These are phyloP conservation scores for Micromonas commoda DNA, from an alignment of 139 green algal species.

Conservation along the genomic window DNA sequence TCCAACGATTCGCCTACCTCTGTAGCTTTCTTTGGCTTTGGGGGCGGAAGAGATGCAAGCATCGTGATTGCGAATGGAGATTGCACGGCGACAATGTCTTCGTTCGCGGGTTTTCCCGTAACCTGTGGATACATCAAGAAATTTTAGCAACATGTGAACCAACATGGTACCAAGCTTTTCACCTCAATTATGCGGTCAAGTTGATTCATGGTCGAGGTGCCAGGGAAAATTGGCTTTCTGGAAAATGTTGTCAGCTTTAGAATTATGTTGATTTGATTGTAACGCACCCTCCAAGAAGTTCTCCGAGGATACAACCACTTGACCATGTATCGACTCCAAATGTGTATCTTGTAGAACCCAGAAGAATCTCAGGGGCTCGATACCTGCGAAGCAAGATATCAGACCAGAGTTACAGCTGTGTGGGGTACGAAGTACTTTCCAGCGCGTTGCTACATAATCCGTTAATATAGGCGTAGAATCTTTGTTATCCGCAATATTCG, in stretches of 20 bases:
- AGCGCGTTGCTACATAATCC: conserved; percentile 97
- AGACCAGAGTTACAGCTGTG: background rate
- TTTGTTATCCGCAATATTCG: conserved; percentile 52
- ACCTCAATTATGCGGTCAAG: conserved; percentile 36
- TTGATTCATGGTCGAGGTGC: conserved; percentile 80
- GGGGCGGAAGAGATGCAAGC: conserved; percentile 70
- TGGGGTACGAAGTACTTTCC: conserved; percentile 52
- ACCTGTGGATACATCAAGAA: conserved; percentile 18
- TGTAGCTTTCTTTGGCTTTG: background rate
- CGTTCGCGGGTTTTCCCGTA: conserved; percentile 40
- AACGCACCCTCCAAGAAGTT: conserved; percentile 70
- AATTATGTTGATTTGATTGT: background rate
- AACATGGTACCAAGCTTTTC: background rate
- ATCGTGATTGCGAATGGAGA: conserved; percentile 88
- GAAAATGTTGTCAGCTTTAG: background rate
- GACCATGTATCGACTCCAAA: conserved; percentile 98
- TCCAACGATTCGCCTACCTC: background rate
- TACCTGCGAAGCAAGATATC: conserved; percentile 22
- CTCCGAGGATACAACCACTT: conserved; percentile 92
- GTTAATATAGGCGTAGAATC: conserved; percentile 73
- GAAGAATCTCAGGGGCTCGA: conserved; percentile 91
- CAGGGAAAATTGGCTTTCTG: conserved; percentile 75
- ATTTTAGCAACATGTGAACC: conserved; percentile 4
- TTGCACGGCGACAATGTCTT: conserved; percentile 76
- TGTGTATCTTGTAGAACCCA: conserved; percentile 89